A percentile compares a stretch with the other conserved stretches of the same genome.
Evolutionary conservation across 441 rosid species (phyloP).

Genomic region (Breynia disticha): DNA sequence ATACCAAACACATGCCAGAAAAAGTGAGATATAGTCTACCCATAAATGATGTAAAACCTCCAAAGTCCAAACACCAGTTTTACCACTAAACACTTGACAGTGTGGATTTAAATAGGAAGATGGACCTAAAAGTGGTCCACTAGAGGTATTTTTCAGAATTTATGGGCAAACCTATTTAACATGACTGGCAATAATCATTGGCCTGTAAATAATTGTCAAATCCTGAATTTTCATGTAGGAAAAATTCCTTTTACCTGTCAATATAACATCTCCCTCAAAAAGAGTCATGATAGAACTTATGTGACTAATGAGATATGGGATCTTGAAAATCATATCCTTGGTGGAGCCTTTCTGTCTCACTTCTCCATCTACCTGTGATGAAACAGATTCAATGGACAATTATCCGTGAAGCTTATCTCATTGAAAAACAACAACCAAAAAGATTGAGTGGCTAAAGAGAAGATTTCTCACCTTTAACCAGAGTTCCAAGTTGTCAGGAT

Average conservation of each 20-base stretch:
- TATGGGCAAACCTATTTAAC: neutral
- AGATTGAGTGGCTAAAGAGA: neutral
- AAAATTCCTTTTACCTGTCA: constrained; percentile 50
- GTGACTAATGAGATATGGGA: constrained; percentile 79
- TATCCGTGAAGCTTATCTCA: constrained; percentile 1
- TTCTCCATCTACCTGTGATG: constrained; percentile 71
- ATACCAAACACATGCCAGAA: too few species aligned
- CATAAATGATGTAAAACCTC: too few species aligned
- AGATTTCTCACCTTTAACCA: constrained; percentile 67
- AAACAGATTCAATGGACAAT: constrained; percentile 8
- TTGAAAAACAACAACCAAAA: neutral
- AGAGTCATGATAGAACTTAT: constrained; percentile 87
- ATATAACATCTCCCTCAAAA: constrained; percentile 79
- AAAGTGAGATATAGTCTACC: too few species aligned
- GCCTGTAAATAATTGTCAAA: neutral
- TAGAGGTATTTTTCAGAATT: neutral
- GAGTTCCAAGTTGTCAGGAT: constrained; percentile 76
- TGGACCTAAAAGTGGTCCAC: neutral
- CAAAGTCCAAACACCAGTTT: neutral
- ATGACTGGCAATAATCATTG: neutral
- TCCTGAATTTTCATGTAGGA: neutral
- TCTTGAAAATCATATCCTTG: constrained; percentile 84
- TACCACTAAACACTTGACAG: neutral
- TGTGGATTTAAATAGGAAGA: neutral
- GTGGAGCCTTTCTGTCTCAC: constrained; percentile 69